Percentiles rank a stretch among this genome's conserved stretches.
These are phyloP conservation scores for Corchorus olitorius DNA, from an alignment of 345 rosid genomes.

Conservation along the genomic window DNA sequence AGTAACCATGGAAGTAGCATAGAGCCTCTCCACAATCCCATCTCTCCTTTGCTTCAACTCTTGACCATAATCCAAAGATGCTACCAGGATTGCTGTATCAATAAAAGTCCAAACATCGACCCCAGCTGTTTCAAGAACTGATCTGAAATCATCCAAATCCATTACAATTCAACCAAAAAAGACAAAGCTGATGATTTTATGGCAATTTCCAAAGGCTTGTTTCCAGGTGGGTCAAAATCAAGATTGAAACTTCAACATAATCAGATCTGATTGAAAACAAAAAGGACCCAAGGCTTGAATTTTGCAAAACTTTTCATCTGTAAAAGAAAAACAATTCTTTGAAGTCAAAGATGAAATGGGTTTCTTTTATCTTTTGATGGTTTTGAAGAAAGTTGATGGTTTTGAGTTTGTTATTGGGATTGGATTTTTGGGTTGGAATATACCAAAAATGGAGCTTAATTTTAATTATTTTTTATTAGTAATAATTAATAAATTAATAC, in stretches of 20 bases:
- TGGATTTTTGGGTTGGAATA: conserved; percentile 16
- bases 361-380: neutral
- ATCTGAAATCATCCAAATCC: conserved; percentile 90
- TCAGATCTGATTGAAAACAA: conserved; percentile 11
- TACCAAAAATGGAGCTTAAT: conserved; percentile 6
- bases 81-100: conserved; percentile 82
- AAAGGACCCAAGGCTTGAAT: neutral
- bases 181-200: neutral
- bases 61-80: conserved; percentile 61
- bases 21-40: conserved; percentile 80
- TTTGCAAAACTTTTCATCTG: neutral
- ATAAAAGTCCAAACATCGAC: conserved; percentile 94
- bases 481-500: neutral
- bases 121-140: conserved; percentile 69
- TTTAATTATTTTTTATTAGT: neutral
- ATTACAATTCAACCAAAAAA: conserved; percentile 30
- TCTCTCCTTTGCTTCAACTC: conserved; percentile 79
- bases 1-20: conserved; percentile 52
- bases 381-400: conserved; percentile 1
- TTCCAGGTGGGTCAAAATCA: conserved; percentile 8
- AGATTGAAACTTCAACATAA: conserved; percentile 3
- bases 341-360: conserved; percentile 10
- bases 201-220: neutral
- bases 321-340: neutral
- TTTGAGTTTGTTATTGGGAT: neutral